These are phyloP conservation scores for Miscanthus lutarioriparius DNA, from an alignment of 176 grass and related monocot species.

Conservation along the genomic window DNA sequence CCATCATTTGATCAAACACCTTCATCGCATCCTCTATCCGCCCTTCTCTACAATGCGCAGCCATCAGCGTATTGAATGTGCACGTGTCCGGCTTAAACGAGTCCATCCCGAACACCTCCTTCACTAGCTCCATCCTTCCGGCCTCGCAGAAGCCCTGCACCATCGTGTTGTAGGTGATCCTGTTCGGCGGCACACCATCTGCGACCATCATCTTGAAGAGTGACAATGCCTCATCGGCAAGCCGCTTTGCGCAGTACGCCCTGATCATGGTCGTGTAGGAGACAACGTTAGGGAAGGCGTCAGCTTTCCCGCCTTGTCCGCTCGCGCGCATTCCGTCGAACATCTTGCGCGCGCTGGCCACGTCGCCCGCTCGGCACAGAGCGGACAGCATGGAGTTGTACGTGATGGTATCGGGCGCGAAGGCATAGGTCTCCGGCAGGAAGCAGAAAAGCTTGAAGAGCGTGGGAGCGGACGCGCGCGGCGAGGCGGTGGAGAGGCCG, in stretches of 20 bases:
- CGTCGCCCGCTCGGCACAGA: constrained; percentile 51
- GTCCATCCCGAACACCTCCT: constrained; percentile 45
- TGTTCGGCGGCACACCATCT: constrained; percentile 51
- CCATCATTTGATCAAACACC: constrained; percentile 67
- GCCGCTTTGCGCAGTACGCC: constrained; percentile 52
- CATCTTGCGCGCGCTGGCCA: constrained; percentile 60
- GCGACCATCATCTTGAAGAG: constrained; percentile 60
- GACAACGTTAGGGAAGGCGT: constrained; percentile 54
- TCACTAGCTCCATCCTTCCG: constrained; percentile 82
- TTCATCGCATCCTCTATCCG: constrained; percentile 52
- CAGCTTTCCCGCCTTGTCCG: not conserved
- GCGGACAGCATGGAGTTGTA: constrained; percentile 69
- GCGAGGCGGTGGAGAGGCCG: constrained; percentile 62
- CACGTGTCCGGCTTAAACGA: constrained; percentile 79
- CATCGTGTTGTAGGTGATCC: constrained; percentile 88
- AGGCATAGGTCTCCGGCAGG: constrained; percentile 48
- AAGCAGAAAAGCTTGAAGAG: constrained; percentile 57
- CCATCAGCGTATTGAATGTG: constrained; percentile 78
- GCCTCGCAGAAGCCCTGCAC: constrained; percentile 85
- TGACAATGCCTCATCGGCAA: constrained; percentile 48
- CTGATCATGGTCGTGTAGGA: constrained; percentile 85
- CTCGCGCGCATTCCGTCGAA: constrained; percentile 63
- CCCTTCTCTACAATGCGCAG: constrained; percentile 46
- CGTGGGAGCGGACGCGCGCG: constrained; percentile 38
- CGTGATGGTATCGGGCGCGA: not conserved